These are phyloP conservation scores for Trichoderma sp. DNA, from an alignment of 2,329 filamentous ascomycete genomes.

Conservation along the genomic window DNA sequence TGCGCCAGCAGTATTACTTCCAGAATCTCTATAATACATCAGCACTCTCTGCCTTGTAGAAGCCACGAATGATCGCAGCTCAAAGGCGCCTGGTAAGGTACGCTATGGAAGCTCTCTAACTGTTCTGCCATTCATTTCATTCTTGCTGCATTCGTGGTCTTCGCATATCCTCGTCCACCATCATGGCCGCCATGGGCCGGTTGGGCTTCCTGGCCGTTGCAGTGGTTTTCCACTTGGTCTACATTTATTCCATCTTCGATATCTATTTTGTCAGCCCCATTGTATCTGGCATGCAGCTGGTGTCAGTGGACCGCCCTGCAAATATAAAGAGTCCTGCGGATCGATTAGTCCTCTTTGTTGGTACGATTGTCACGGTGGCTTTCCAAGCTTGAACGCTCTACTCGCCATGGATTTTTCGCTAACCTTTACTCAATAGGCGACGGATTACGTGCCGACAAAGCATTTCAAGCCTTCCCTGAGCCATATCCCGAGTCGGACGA, in stretches of 20 bases:
- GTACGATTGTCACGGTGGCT: constrained; percentile 44
- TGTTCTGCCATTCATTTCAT: neutral
- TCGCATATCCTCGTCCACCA: constrained; percentile 19
- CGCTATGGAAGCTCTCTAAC: constrained; percentile 17
- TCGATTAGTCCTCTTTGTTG: constrained; percentile 88
- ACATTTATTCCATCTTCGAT: constrained; percentile 95
- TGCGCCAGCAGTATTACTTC: neutral
- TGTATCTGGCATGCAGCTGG: constrained; percentile 89
- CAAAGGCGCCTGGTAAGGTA: neutral
- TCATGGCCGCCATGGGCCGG: constrained; percentile 60
- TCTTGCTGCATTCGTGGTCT: neutral
- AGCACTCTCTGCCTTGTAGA: neutral
- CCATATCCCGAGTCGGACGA: constrained; percentile 68
- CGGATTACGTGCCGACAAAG: constrained; percentile 94
- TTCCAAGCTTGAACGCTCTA: neutral
- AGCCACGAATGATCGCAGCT: neutral
- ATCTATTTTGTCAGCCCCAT: constrained; percentile 99
- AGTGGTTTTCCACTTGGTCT: constrained; percentile 87
- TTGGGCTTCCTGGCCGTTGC: constrained; percentile 85
- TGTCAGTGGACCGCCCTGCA: constrained; percentile 62
- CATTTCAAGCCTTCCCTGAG: constrained; percentile 89
- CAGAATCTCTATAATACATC: neutral
- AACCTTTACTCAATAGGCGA: constrained; percentile 57
- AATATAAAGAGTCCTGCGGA: constrained; percentile 73
- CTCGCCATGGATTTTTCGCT: neutral